Conservation (phyloP, 2,329 filamentous ascomycete genomes). For the Trichoderma semiorbis region DNA sequence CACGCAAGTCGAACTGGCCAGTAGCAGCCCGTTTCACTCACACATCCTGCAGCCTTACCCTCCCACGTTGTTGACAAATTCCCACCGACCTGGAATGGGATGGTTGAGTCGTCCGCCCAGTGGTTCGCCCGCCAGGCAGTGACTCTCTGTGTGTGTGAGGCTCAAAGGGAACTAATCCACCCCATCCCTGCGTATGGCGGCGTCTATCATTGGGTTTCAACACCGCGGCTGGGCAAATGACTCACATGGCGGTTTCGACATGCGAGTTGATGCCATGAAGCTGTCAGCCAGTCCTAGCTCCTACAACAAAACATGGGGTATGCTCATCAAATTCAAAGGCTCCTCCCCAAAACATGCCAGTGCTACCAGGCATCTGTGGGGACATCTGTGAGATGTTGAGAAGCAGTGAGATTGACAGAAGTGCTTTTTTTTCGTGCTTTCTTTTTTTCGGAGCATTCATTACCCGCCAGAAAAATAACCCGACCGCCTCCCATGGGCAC, state of each 20-base stretch:
- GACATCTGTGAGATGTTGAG: background rate
- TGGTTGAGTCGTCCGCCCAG: background rate
- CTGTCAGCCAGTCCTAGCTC: background rate
- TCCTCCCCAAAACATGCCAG: background rate
- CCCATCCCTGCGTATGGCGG: background rate
- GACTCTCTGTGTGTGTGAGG: background rate
- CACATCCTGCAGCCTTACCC: constrained; percentile 17
- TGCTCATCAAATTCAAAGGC: background rate
- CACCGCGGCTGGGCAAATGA: constrained; percentile 1
- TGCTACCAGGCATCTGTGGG: background rate
- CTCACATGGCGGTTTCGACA: constrained; percentile 13
- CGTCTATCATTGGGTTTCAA: background rate
- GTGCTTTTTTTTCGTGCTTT: background rate
- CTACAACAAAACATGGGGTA: background rate
- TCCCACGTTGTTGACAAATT: background rate
- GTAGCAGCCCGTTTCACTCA: background rate
- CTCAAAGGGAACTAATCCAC: background rate
- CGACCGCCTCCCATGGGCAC: background rate
- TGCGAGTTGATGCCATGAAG: background rate
- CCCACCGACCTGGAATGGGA: constrained; percentile 5
- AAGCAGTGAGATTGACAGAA: background rate
- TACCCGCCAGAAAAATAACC: constrained; percentile 1
- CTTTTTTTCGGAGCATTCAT: background rate
- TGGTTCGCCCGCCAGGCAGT: background rate
- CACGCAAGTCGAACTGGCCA: background rate